Conservation (phyloP, 2,329 filamentous ascomycete genomes). For the Aspergillus transmontanensis region DNA sequence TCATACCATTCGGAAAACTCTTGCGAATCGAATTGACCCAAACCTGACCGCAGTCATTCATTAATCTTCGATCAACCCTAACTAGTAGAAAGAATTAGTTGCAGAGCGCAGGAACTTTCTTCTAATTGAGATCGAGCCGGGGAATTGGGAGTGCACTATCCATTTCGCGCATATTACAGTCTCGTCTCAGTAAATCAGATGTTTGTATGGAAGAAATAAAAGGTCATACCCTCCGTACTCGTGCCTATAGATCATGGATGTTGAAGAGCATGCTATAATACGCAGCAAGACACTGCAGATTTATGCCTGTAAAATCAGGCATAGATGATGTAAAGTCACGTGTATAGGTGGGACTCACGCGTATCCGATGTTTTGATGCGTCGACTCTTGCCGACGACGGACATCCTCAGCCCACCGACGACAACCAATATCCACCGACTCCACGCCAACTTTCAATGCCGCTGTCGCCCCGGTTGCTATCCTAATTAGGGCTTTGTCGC, state of each 20-base stretch:
- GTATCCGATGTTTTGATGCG: conserved; percentile 24
- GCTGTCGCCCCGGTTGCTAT: background rate
- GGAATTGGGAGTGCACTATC: background rate
- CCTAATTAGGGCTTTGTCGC: conserved; percentile 9
- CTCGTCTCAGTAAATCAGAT: background rate
- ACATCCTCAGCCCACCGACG: conserved; percentile 16
- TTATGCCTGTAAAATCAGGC: conserved; percentile 10
- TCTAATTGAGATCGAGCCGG: background rate
- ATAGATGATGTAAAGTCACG: conserved; percentile 20
- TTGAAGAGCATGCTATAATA: too few species aligned
- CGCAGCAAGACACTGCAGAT: background rate
- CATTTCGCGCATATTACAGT: background rate
- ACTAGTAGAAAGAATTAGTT: background rate
- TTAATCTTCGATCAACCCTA: background rate
- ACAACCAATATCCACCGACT: conserved; percentile 10
- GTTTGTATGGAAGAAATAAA: background rate
- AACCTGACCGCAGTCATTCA: background rate
- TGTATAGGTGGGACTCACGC: conserved; percentile 19
- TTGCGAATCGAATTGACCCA: background rate
- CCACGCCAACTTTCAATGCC: conserved; percentile 18
- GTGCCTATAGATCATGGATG: too few species aligned
- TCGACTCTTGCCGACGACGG: conserved; percentile 16
- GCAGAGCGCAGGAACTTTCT: background rate
- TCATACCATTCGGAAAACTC: background rate
- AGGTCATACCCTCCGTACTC: background rate